phyloP scores from a whole-genome alignment of 192 early-diverging fungal genomes.

The Coemansia aciculifera region DNA sequence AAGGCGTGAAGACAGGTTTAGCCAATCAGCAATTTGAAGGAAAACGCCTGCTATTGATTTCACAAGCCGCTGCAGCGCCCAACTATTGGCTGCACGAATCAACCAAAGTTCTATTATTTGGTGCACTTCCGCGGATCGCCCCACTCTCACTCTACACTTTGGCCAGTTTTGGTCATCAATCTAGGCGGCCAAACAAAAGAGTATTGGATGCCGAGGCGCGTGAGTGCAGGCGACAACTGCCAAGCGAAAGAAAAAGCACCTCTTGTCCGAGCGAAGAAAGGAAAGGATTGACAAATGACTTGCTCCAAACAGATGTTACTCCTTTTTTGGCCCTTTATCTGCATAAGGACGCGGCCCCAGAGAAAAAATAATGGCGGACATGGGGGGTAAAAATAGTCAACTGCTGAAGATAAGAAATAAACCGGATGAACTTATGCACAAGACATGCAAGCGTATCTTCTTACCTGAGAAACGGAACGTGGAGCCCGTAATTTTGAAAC shows the following conservation, averaged over 20 bases:
- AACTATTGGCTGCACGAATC: constrained; percentile 1
- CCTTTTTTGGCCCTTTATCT: constrained; percentile 7
- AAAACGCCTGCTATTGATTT: background rate
- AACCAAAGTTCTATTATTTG: background rate
- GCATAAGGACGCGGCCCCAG: constrained; percentile 2
- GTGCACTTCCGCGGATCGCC: background rate
- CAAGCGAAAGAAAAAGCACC: background rate
- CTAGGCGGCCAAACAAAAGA: background rate
- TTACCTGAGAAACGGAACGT: constrained; percentile 36
- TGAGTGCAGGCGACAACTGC: background rate
- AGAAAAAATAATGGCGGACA: background rate
- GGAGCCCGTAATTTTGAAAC: constrained; percentile 34
- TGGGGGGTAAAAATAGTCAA: constrained; percentile 9
- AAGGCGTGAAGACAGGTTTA: background rate
- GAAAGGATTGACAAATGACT: background rate
- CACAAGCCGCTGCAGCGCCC: constrained; percentile 7
- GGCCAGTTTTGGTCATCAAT: background rate
- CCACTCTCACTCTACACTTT: background rate
- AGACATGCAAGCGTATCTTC: background rate
- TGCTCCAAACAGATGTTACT: background rate
- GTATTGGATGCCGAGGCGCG: background rate
- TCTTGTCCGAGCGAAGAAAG: background rate
- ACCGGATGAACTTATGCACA: constrained; percentile 8
- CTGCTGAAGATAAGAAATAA: background rate
- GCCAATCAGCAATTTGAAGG: background rate